Base-by-base conservation (phyloP, 768 basidiomycete species). In the Leccinum imitatum region DNA sequence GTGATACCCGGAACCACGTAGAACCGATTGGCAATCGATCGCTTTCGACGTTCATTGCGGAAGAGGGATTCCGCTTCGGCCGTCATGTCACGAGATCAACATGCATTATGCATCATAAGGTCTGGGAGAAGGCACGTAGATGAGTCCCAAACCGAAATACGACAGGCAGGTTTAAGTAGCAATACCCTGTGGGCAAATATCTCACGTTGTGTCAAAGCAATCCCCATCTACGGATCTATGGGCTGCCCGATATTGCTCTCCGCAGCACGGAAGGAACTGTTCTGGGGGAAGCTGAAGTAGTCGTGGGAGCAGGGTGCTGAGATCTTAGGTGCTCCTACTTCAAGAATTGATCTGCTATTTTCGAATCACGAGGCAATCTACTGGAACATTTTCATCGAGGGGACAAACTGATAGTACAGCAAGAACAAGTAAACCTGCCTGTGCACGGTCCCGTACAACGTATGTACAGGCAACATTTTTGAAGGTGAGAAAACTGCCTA, bases 391-490 rank as follows among this genome's bases (percentile, higher is more conserved):
- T 70, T 75, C 61, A 70, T 71, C 73, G 68, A 77, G 75, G 72
- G 59, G 58, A 66, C 59, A 62, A 71, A 58, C 51, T 66, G 66
- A 59, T 64, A 63, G 61, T 64, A 73, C 67, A 69, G 66, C 67
- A 66, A 62, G 64, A 64, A 67, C 64, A 62, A 64, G 63, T 73
- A 66, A 73, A 78, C 77, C 77, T 77, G 77, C 76, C 77, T 77
- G 68, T 69, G 65, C 67, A 64, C 66, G 59, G 51, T 58, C 65
- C 69, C 61, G 72, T 70, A 71, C 70, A 54, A 69, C 54, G 62
- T 60, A 67, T 66, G 72, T 75, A 70, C 72, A 74, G 63, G 64
- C 31, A 72, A 66, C 41, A 53, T 37, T 65, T 71, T 71, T 73
- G 71, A 64, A 67, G 62, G 63, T 56, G 61, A 60, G 58, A 58